Percentiles rank a stretch among this genome's conserved stretches.
Evolutionary conservation across 2,329 filamentous ascomycete genomes (phyloP).

Genomic region (Penicillium sp.): DNA sequence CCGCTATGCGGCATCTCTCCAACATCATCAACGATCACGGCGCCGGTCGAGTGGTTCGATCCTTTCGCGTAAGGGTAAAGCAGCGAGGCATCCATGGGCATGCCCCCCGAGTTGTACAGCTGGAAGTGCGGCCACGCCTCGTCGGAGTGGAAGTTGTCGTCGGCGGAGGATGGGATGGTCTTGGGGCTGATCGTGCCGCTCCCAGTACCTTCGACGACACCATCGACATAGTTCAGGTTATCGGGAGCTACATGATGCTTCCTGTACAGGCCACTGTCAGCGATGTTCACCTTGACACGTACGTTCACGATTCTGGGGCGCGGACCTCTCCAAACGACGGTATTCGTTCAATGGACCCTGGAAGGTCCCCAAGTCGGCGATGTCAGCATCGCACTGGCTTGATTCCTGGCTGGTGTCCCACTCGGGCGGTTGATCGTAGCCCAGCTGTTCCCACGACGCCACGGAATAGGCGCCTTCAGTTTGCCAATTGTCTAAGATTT

Average conservation of each 20-base stretch:
- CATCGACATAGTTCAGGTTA: conserved; percentile 34
- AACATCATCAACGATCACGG: conserved; percentile 40
- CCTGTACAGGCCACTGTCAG: conserved; percentile 25
- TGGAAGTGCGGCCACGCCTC: conserved; percentile 42
- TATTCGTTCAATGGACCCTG: conserved; percentile 32
- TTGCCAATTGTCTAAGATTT: conserved; percentile 44
- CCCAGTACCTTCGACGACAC: conserved; percentile 30
- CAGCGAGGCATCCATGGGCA: conserved; percentile 35
- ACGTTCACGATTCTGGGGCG: background rate
- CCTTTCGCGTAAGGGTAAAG: conserved; percentile 38
- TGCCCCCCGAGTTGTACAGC: conserved; percentile 35
- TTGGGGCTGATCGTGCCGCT: conserved; percentile 40
- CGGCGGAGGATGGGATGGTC: conserved; percentile 38
- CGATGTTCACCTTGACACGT: background rate
- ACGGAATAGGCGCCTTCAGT: conserved; percentile 37
- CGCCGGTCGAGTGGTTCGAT: conserved; percentile 24
- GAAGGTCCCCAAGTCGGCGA: conserved; percentile 35
- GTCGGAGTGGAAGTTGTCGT: conserved; percentile 41
- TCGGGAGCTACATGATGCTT: conserved; percentile 35
- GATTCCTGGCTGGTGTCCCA: conserved; percentile 44
- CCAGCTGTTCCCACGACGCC: conserved; percentile 38
- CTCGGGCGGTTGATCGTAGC: conserved; percentile 39
- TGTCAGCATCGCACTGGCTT: conserved; percentile 38
- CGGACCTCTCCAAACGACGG: conserved; percentile 31
- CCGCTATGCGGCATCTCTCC: conserved; percentile 31